Evolutionary conservation across 2,329 filamentous ascomycete genomes (phyloP).

Genomic region (Aspergillus sp.): DNA sequence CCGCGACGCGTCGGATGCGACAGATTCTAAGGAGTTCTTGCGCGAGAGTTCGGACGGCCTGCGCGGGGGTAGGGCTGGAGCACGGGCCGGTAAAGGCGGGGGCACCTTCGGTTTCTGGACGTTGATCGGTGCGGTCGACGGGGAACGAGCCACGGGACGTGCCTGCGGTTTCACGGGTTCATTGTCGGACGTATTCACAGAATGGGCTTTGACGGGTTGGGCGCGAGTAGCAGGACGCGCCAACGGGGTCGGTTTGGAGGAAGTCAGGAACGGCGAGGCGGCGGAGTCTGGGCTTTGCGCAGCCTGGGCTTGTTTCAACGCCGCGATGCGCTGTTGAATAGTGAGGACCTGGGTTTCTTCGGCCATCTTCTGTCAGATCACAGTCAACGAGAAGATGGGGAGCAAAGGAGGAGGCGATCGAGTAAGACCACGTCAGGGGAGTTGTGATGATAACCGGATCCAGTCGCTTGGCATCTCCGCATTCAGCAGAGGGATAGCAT

Average conservation of each 20-base stretch:
- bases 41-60: constrained; percentile 37
- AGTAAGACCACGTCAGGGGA: constrained; percentile 2
- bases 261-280: constrained; percentile 25
- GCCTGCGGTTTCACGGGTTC: constrained; percentile 15
- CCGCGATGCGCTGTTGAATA: constrained; percentile 47
- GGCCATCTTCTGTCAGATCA: constrained; percentile 28
- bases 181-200: constrained; percentile 27
- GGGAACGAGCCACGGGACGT: constrained; percentile 25
- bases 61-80: constrained; percentile 51
- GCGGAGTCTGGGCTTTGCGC: constrained; percentile 31
- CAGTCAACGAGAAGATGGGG: neutral
- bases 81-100: constrained; percentile 47
- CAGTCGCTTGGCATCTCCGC: constrained; percentile 13
- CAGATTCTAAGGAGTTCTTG: constrained; percentile 50
- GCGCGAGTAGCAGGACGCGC: constrained; percentile 29
- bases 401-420: neutral
- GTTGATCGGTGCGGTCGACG: constrained; percentile 17
- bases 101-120: constrained; percentile 32
- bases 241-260: constrained; percentile 20
- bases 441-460: constrained; percentile 8
- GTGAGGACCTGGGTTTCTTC: constrained; percentile 44
- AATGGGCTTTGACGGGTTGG: constrained; percentile 35
- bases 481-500: constrained; percentile 5
- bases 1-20: constrained; percentile 52
- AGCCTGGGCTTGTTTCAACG: constrained; percentile 45